Percentiles rank a stretch among this genome's conserved stretches.
Conservation (phyloP, 257 asterid species). For the Solanum sejunctum region DNA sequence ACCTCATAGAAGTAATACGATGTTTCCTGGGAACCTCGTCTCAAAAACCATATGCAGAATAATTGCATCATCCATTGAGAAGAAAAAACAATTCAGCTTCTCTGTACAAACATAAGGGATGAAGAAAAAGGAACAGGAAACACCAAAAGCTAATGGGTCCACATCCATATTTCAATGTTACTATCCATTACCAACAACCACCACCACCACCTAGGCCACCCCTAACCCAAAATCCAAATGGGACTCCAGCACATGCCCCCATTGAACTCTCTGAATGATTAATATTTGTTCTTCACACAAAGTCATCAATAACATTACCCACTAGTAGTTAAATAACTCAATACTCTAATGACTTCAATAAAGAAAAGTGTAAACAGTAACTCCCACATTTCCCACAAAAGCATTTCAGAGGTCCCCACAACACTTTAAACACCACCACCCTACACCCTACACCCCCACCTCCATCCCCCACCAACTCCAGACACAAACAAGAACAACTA, state of each 20-base stretch:
- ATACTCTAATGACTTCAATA: not conserved
- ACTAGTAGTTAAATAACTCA: not conserved
- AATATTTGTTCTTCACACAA: slow-evolving; percentile 17
- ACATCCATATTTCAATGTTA: slow-evolving; percentile 24
- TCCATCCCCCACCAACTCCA: not conserved
- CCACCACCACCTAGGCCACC: slow-evolving; percentile 14
- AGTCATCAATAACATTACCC: slow-evolving; percentile 14
- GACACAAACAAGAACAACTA: not conserved
- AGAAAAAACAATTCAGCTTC: not conserved
- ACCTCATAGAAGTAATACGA: too few relatives aligned
- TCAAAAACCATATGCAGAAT: too few relatives aligned
- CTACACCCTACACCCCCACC: not conserved
- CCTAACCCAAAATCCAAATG: not conserved
- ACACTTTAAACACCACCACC: not conserved
- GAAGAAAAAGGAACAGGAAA: slow-evolving; percentile 5
- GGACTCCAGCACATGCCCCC: slow-evolving; percentile 4
- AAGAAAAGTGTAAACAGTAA: not conserved
- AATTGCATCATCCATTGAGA: slow-evolving; percentile 4
- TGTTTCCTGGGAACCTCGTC: too few relatives aligned
- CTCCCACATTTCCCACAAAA: slow-evolving; percentile 4
- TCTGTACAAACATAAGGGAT: not conserved
- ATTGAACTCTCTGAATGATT: slow-evolving; percentile 21
- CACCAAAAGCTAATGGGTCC: slow-evolving; percentile 30
- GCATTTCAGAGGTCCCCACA: not conserved
- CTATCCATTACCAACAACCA: slow-evolving; percentile 45